Conservation (phyloP, 2,329 filamentous ascomycete species). For the Trichoderma aggressivum region DNA sequence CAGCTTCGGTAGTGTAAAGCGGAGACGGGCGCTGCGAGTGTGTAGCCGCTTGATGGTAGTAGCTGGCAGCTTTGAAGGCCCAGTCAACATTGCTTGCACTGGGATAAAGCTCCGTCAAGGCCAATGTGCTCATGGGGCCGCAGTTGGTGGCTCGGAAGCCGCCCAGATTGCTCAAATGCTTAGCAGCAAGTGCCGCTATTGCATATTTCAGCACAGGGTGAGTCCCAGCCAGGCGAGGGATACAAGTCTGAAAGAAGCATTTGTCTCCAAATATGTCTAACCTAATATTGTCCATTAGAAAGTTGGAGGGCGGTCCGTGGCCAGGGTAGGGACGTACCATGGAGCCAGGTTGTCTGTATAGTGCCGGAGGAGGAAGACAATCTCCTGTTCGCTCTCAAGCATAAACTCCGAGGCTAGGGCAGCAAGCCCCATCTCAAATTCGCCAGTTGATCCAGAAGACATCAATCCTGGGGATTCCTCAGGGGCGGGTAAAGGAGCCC, state of each 20-base stretch:
- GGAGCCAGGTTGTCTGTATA: constrained; percentile 1
- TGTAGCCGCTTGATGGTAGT: not conserved
- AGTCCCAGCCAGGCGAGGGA: not conserved
- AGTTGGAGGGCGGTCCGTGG: not conserved
- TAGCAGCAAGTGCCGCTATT: not conserved
- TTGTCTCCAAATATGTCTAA: not conserved
- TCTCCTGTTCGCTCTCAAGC: constrained; percentile 12
- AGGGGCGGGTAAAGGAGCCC: not conserved
- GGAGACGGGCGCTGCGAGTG: not conserved
- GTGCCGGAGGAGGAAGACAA: constrained; percentile 8
- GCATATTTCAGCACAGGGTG: not conserved
- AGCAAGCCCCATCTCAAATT: constrained; percentile 1
- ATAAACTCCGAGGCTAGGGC: constrained; percentile 2
- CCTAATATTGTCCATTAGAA: not conserved
- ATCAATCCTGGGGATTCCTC: not conserved
- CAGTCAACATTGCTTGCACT: not conserved
- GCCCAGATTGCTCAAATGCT: not conserved
- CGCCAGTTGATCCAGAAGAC: not conserved
- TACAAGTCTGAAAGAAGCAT: not conserved
- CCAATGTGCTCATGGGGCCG: not conserved
- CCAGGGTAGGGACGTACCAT: not conserved
- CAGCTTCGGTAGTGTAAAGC: not conserved
- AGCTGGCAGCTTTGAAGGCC: constrained; percentile 10
- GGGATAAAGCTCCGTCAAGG: constrained; percentile 11
- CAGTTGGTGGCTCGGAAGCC: not conserved